Percentiles rank a stretch among this genome's conserved stretches.
phyloP scores from a whole-genome alignment of 2,329 filamentous ascomycete genomes.

The Neophaeococcomyces mojaviensis region DNA sequence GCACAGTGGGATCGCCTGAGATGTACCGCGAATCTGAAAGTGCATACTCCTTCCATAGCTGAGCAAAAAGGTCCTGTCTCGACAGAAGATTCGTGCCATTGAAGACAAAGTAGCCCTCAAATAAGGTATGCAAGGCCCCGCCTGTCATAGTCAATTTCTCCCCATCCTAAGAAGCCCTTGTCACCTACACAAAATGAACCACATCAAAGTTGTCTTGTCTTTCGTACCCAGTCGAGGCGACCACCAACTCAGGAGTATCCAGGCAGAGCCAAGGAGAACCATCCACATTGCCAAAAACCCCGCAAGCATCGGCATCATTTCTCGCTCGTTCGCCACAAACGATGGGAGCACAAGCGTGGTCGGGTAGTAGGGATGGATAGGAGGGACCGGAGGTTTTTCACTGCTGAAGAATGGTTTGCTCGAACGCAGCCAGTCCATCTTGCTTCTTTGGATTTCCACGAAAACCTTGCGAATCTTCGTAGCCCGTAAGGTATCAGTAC shows the following conservation, averaged over 20 bases:
- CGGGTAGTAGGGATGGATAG: conserved; percentile 65
- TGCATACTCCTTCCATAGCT: conserved; percentile 90
- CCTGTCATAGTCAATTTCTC: conserved; percentile 26
- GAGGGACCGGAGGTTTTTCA: not conserved
- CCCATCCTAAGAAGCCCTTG: not conserved
- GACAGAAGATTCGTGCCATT: conserved; percentile 60
- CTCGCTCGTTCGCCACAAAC: conserved; percentile 60
- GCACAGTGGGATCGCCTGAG: conserved; percentile 70
- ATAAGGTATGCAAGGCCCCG: conserved; percentile 62
- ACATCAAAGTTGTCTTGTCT: conserved; percentile 58
- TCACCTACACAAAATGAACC: conserved; percentile 65
- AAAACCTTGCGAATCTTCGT: too few relatives aligned
- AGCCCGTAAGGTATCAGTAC: too few relatives aligned
- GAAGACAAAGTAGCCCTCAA: conserved; percentile 76
- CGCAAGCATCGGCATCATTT: conserved; percentile 51
- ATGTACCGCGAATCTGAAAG: conserved; percentile 82
- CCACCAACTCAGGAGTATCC: conserved; percentile 44
- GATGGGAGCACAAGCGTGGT: conserved; percentile 52
- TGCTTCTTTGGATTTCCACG: too few relatives aligned
- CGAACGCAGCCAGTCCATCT: too few relatives aligned
- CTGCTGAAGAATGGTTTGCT: not conserved
- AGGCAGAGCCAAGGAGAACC: conserved; percentile 51
- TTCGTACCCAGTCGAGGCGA: conserved; percentile 45
- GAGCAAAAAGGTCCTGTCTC: conserved; percentile 66
- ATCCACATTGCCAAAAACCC: conserved; percentile 53